A percentile compares a stretch with the other conserved stretches of the same genome.
Evolutionary conservation across 257 asterid genomes (phyloP).

Genomic region (Prunella vulgaris): DNA sequence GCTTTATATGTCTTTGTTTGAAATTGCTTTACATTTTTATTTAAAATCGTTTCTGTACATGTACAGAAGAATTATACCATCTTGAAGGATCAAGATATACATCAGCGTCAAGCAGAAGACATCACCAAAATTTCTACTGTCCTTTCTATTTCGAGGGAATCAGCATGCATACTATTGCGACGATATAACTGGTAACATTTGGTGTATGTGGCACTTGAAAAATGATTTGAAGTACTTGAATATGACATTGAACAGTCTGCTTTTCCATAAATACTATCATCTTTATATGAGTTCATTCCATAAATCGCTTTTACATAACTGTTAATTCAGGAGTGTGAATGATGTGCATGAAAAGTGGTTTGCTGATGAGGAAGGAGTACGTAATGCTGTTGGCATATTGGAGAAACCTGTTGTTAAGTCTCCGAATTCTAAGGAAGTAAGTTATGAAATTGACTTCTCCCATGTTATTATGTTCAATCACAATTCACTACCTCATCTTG

Average conservation of each 20-base stretch:
- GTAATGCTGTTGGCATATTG: constrained; percentile 71
- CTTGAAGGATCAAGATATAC: constrained; percentile 78
- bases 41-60: constrained; percentile 4
- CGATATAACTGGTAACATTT: constrained; percentile 67
- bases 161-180: constrained; percentile 73
- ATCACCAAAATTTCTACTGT: constrained; percentile 63
- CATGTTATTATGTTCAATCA: background rate
- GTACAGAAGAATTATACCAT: constrained; percentile 67
- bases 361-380: constrained; percentile 76
- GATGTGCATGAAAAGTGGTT: constrained; percentile 92
- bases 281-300: constrained; percentile 8
- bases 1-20: constrained; percentile 6
- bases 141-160: constrained; percentile 73
- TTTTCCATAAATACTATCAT: background rate
- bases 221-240: constrained; percentile 1
- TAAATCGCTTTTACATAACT: constrained; percentile 6
- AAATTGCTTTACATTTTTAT: background rate
- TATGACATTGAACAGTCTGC: background rate
- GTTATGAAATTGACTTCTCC: constrained; percentile 22
- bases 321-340: constrained; percentile 66
- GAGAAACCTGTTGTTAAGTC: constrained; percentile 48
- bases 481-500: background rate
- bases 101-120: constrained; percentile 67
- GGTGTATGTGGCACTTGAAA: constrained; percentile 3
- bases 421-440: constrained; percentile 51